Evolutionary conservation across 345 rosid species (phyloP), one percentile per base, ranked within the genome.

Genomic region (Gossypium ekmanianum): DNA sequence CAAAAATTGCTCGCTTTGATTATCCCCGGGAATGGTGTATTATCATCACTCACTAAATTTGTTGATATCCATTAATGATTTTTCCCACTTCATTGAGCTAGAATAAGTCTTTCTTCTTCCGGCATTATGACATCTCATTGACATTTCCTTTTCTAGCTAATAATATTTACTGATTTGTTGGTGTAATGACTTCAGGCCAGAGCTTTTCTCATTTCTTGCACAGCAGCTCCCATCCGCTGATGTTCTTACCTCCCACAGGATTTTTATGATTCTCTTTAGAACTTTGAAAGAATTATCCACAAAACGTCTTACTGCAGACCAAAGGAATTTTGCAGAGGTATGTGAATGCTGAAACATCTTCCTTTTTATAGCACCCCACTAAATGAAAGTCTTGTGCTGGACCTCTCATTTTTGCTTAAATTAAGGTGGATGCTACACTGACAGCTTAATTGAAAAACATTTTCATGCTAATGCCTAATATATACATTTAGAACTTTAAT

Each of bases 1-100:
- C 99, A 48, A 93, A 88, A 82, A 91, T 93, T 81, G 94, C 97
- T 61, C 99, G 97, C 55, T 85, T 93, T 71, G 99, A 95, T 84
- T 95, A 95, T 90, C 99, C 98, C 17, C 89, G 84, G 81, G 99
- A 95, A 80, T 95, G 97, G 97, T 88, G 82, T 11, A n/a, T 29
- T 34, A 48, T 24, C 76, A 72, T 51, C 24, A 10, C 58, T 17
- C 20, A 13, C 55, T 39, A 27, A 50, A 9, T 29, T 22, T 24
- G 12, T 58, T 34, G 17, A 57, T 66, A 41, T 61, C 17, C 26
- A 50, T 65, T 74, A 48, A 61, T 77, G 77, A 7, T 14, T 55
- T 47, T 50, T 39, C 11, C 1, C 0, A 7, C 56, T 58, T 43
- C 24, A 58, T 58, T 14, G 64, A 43, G 26, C 18, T 58, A 57